Evolutionary conservation across 179 eudicot genomes (phyloP).

Genomic region (Nepenthes alata): DNA sequence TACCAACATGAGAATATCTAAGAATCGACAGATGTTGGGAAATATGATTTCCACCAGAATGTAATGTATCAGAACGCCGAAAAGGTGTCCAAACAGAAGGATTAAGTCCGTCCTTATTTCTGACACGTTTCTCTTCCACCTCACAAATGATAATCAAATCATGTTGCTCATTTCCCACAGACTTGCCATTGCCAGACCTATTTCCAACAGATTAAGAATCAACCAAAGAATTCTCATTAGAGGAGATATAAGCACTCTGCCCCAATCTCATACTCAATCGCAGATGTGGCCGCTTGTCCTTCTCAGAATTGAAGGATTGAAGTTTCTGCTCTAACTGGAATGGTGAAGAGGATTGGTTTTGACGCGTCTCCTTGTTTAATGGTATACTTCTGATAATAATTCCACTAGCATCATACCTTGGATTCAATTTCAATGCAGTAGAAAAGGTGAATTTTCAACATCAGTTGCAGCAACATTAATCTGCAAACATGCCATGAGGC

Average conservation of each 20-base stretch:
- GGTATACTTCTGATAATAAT: constrained; percentile 77
- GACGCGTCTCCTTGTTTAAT: constrained; percentile 53
- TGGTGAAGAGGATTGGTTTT: constrained; percentile 27
- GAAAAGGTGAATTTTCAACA: constrained; percentile 30
- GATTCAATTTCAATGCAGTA: constrained; percentile 38
- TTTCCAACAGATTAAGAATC: constrained; percentile 27
- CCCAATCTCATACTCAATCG: constrained; percentile 27
- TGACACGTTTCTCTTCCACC: constrained; percentile 65
- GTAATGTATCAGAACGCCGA: constrained; percentile 61
- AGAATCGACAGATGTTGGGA: constrained; percentile 26
- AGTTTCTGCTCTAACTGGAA: constrained; percentile 39
- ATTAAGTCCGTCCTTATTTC: constrained; percentile 89
- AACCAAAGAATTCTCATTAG: constrained; percentile 22
- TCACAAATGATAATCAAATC: constrained; percentile 36
- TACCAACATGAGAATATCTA: constrained; percentile 53
- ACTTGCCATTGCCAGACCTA: constrained; percentile 46
- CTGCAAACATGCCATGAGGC: constrained; percentile 3
- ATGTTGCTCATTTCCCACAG: constrained; percentile 28
- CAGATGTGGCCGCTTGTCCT: constrained; percentile 76
- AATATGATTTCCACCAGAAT: constrained; percentile 42
- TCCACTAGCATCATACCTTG: constrained; percentile 68
- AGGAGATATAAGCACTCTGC: constrained; percentile 26
- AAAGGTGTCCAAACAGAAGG: constrained; percentile 92
- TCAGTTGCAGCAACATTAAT: constrained; percentile 29
- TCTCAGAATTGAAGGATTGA: constrained; percentile 40